A percentile compares a stretch with the other conserved stretches of the same genome.
These are phyloP conservation scores for Giardia duodenalis DNA, from an alignment of 208 protist species.

Conservation along the genomic window DNA sequence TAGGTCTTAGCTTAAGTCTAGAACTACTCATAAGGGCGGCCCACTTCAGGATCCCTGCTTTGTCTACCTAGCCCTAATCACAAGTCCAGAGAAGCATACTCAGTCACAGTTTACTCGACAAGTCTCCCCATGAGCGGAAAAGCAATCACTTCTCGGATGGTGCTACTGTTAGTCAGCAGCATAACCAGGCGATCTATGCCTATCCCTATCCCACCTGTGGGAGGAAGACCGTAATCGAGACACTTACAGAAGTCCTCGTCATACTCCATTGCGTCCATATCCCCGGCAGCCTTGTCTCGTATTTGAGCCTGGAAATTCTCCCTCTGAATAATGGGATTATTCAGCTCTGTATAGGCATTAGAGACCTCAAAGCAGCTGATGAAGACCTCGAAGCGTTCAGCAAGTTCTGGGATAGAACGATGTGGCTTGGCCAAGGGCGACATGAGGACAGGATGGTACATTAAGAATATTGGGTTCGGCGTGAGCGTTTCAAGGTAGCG, in stretches of 20 bases:
- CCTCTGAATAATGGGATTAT: conserved; percentile 94
- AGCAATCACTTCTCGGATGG: conserved; percentile 43
- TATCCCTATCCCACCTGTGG: conserved; percentile 94
- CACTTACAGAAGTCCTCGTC: conserved; percentile 85
- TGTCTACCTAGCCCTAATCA: too few relatives aligned
- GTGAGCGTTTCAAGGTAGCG: conserved; percentile 84
- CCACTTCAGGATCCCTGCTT: too few relatives aligned
- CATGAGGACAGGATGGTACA: conserved; percentile 96
- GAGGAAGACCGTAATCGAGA: conserved; percentile 93
- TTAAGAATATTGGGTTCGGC: conserved; percentile 93
- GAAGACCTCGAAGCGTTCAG: conserved; percentile 98
- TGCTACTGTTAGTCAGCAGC: conserved; percentile 76
- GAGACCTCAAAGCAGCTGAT: conserved; percentile 82
- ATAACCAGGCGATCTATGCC: conserved; percentile 97
- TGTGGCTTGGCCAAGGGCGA: conserved; percentile 94
- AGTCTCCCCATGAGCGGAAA: conserved; percentile 43
- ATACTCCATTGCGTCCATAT: conserved; percentile 86
- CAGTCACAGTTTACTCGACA: too few relatives aligned
- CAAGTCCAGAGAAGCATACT: too few relatives aligned
- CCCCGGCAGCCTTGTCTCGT: conserved; percentile 66
- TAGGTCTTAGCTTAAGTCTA: too few relatives aligned
- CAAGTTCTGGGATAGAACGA: conserved; percentile 60
- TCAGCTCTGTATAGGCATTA: conserved; percentile 99
- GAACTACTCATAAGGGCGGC: too few relatives aligned
- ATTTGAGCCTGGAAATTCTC: conserved; percentile 87